Evolutionary conservation across 257 asterid species (phyloP).

Genomic region (Solanum bulbocastanum): DNA sequence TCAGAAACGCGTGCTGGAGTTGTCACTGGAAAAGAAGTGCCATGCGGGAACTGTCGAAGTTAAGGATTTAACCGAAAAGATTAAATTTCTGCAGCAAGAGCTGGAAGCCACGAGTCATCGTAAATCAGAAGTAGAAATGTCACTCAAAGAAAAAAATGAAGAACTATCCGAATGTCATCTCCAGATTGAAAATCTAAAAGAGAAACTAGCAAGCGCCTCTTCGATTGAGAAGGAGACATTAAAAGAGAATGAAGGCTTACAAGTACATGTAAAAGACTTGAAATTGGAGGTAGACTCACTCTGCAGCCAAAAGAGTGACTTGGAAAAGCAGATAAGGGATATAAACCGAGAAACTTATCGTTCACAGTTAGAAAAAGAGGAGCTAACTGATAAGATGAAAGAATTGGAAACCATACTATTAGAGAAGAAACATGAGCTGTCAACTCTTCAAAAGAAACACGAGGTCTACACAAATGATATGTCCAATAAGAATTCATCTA

Average conservation of each 20-base stretch:
- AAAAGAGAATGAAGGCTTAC: conserved; percentile 20
- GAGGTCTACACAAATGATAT: conserved; percentile 1
- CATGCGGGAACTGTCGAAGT: conserved; percentile 18
- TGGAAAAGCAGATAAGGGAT: conserved; percentile 31
- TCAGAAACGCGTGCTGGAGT: conserved; percentile 3
- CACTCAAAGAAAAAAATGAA: conserved; percentile 19
- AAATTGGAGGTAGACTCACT: conserved; percentile 12
- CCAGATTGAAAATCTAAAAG: conserved; percentile 22
- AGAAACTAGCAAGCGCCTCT: conserved; percentile 8
- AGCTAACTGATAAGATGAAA: conserved; percentile 15
- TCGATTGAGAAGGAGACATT: neutral
- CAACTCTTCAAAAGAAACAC: neutral
- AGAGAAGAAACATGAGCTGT: conserved; percentile 26
- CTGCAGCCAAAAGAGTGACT: conserved; percentile 20
- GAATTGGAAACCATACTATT: conserved; percentile 19
- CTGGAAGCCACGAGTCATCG: conserved; percentile 11
- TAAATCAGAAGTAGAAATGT: conserved; percentile 25
- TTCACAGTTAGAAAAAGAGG: conserved; percentile 24
- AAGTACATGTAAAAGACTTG: conserved; percentile 8
- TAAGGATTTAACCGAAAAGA: conserved; percentile 13
- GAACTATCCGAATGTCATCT: conserved; percentile 13
- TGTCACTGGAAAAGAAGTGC: neutral
- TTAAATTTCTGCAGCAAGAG: conserved; percentile 22
- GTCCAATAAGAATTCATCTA: conserved; percentile 1
- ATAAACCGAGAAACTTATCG: conserved; percentile 14